Evolutionary conservation across 1,284 basidiomycete genomes (phyloP).

Genomic region (Anthracocystis walkeri): DNA sequence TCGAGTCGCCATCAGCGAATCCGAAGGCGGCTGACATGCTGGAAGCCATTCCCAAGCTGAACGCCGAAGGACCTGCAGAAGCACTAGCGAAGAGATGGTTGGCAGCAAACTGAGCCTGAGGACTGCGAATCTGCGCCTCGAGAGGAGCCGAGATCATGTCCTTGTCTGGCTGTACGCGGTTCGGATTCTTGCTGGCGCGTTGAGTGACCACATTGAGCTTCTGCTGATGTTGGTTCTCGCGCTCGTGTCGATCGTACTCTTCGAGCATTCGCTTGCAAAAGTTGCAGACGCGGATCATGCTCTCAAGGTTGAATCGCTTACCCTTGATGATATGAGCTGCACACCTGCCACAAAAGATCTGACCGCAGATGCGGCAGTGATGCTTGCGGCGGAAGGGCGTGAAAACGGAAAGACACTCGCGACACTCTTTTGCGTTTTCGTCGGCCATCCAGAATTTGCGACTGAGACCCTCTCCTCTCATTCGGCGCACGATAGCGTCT

Average conservation of each 20-base stretch:
- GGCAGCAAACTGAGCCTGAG: conserved; percentile 63
- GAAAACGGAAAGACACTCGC: conserved; percentile 65
- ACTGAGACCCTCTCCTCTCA: conserved; percentile 63
- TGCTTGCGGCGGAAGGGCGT: conserved; percentile 66
- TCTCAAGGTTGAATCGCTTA: conserved; percentile 89
- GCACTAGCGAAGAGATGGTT: conserved; percentile 61
- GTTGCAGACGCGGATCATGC: conserved; percentile 92
- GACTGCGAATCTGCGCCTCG: conserved; percentile 63
- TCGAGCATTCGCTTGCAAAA: conserved; percentile 90
- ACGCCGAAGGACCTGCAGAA: conserved; percentile 26
- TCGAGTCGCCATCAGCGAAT: conserved; percentile 16
- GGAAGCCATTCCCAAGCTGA: conserved; percentile 21
- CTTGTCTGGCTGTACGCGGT: conserved; percentile 46
- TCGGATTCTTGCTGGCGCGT: conserved; percentile 41
- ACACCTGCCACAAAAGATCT: conserved; percentile 73
- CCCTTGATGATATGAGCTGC: conserved; percentile 98
- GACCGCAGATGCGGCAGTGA: conserved; percentile 69
- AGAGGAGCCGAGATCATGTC: conserved; percentile 69
- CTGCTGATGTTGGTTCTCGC: conserved; percentile 27
- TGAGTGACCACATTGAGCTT: conserved; percentile 29
- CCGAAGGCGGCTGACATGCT: conserved; percentile 26
- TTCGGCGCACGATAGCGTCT: conserved; percentile 59
- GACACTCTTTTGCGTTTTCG: conserved; percentile 85
- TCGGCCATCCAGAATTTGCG: conserved; percentile 73
- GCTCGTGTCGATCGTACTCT: conserved; percentile 72